Percentiles rank a stretch among this genome's conserved stretches.
Evolutionary conservation across 2,329 filamentous ascomycete species (phyloP).

Genomic region (Monosporascus ibericus): DNA sequence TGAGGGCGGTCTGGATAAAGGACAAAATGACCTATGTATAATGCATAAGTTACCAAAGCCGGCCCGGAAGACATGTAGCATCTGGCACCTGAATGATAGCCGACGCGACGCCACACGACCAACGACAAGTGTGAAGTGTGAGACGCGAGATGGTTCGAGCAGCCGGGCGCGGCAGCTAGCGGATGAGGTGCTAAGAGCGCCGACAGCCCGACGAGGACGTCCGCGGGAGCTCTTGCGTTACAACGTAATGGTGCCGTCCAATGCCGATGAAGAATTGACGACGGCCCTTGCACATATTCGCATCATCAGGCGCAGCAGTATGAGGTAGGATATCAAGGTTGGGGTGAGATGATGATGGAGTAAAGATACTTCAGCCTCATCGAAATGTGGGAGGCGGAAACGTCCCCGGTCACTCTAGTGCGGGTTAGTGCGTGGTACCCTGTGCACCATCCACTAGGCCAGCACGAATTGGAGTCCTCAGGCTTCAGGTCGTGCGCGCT

Average conservation of each 20-base stretch:
- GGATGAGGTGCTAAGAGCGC: background rate
- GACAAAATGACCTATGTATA: background rate
- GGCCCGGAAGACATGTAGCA: background rate
- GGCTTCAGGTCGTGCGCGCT: too few species aligned
- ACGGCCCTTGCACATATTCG: background rate
- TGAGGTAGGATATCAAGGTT: constrained; percentile 3
- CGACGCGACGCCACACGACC: background rate
- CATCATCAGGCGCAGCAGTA: background rate
- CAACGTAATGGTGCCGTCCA: background rate
- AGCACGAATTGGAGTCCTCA: too few species aligned
- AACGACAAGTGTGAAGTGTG: background rate
- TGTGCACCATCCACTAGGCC: background rate
- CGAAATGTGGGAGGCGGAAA: background rate
- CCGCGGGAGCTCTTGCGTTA: background rate
- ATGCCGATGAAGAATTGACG: background rate
- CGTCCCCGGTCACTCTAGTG: background rate
- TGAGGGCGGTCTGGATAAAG: background rate
- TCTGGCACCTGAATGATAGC: background rate
- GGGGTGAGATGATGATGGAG: constrained; percentile 19
- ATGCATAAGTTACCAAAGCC: background rate
- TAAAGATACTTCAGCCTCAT: constrained; percentile 4
- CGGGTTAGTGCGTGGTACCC: background rate
- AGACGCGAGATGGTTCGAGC: background rate
- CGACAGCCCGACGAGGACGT: background rate
- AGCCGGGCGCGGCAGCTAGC: background rate